phyloP scores from a whole-genome alignment of 1,284 basidiomycete genomes.

The Pisolithus thermaeus region DNA sequence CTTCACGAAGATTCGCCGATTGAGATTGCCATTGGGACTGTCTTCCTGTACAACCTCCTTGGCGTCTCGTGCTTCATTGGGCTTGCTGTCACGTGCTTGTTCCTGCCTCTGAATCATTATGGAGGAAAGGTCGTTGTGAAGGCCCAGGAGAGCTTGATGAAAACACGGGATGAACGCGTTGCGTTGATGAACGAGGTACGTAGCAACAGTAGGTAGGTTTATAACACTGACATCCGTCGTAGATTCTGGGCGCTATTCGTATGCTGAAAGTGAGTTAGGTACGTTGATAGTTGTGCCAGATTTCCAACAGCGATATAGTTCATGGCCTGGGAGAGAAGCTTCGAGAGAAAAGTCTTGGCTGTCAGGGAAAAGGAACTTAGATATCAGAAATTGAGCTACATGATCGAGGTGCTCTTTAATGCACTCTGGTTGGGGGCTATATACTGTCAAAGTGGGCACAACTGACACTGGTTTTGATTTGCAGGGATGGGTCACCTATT shows the following conservation, averaged over 20 bases:
- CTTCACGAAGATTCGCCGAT: slow-evolving; percentile 68
- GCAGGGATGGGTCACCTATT: slow-evolving; percentile 68
- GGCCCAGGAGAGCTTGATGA: slow-evolving; percentile 88
- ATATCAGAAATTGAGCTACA: slow-evolving; percentile 81
- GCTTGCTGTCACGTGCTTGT: slow-evolving; percentile 76
- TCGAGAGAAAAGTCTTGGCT: slow-evolving; percentile 71
- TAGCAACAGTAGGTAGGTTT: not conserved
- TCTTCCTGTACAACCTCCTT: slow-evolving; percentile 78
- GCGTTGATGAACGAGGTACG: slow-evolving; percentile 85
- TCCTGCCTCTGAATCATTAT: slow-evolving; percentile 83
- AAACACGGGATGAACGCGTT: slow-evolving; percentile 85
- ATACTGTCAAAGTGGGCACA: slow-evolving; percentile 4
- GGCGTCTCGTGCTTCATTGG: slow-evolving; percentile 80
- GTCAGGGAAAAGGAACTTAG: slow-evolving; percentile 77
- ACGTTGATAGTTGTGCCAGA: not conserved
- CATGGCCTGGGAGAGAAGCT: slow-evolving; percentile 93
- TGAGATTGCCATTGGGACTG: slow-evolving; percentile 75
- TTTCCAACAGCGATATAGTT: slow-evolving; percentile 43
- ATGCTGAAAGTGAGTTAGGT: slow-evolving; percentile 72
- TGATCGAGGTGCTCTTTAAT: slow-evolving; percentile 78
- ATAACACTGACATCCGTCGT: slow-evolving; percentile 2
- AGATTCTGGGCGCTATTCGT: slow-evolving; percentile 83
- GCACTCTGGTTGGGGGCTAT: slow-evolving; percentile 57
- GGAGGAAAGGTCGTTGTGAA: slow-evolving; percentile 81
- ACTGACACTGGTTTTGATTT: slow-evolving; percentile 5